These are phyloP conservation scores for Botrytis deweyae DNA, from an alignment of 2,329 filamentous ascomycete genomes.

Conservation along the genomic window DNA sequence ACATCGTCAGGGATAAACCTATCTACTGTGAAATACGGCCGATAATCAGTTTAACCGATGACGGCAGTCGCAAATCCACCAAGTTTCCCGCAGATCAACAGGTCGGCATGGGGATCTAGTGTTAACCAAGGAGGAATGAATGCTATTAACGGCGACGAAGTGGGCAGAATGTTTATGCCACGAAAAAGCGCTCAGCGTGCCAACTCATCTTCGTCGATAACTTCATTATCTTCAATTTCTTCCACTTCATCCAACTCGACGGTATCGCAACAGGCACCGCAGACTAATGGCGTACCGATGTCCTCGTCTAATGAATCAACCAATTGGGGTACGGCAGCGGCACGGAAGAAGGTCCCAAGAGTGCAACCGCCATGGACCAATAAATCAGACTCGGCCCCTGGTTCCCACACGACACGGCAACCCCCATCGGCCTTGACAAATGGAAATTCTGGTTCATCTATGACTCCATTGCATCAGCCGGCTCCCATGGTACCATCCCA, in stretches of 20 bases:
- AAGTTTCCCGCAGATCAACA: constrained; percentile 61
- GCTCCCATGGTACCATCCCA: constrained; percentile 66
- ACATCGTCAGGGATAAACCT: constrained; percentile 21
- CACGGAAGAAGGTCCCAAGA: constrained; percentile 49
- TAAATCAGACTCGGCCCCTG: constrained; percentile 65
- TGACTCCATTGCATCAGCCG: constrained; percentile 59
- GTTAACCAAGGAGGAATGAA: constrained; percentile 57
- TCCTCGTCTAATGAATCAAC: constrained; percentile 31
- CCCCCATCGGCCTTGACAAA: constrained; percentile 62
- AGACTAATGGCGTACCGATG: constrained; percentile 56
- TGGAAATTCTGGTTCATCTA: constrained; percentile 58
- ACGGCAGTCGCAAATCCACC: constrained; percentile 67
- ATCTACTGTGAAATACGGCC: constrained; percentile 14
- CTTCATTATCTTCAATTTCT: constrained; percentile 59
- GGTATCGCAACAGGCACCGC: constrained; percentile 59
- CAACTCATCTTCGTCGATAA: constrained; percentile 88
- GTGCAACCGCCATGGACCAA: constrained; percentile 61
- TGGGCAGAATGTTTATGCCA: constrained; percentile 83
- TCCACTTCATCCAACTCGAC: constrained; percentile 63
- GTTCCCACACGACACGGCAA: constrained; percentile 56
- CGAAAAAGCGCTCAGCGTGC: constrained; percentile 83
- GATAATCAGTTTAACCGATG: constrained; percentile 46
- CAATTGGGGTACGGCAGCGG: constrained; percentile 43
- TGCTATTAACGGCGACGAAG: constrained; percentile 80
- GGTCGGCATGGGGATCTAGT: constrained; percentile 66